phyloP scores from a whole-genome alignment of 2,329 filamentous ascomycete genomes.

The Ceratocystis destructans region DNA sequence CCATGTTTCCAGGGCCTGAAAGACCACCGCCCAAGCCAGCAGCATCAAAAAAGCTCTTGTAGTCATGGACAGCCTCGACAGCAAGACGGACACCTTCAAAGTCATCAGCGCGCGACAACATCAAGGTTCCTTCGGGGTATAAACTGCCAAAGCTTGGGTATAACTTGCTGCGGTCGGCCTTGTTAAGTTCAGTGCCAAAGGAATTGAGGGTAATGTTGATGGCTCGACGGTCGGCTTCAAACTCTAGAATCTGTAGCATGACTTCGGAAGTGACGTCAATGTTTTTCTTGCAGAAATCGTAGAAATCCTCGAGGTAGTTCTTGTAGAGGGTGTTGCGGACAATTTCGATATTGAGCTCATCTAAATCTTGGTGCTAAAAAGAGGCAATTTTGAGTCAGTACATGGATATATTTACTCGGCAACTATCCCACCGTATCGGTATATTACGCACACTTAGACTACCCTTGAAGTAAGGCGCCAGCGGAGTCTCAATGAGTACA shows the following conservation, averaged over 20 bases:
- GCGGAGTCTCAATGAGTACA: slow-evolving; percentile 87
- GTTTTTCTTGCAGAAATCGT: slow-evolving; percentile 83
- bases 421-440: not conserved
- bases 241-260: slow-evolving; percentile 92
- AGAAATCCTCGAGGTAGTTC: slow-evolving; percentile 97
- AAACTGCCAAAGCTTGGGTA: slow-evolving; percentile 86
- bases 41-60: slow-evolving; percentile 91
- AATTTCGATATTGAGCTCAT: slow-evolving; percentile 98
- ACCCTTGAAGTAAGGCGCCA: slow-evolving; percentile 95
- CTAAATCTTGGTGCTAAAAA: slow-evolving; percentile 66
- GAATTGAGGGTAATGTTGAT: slow-evolving; percentile 99
- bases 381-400: slow-evolving; percentile 7
- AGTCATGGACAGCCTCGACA: slow-evolving; percentile 84
- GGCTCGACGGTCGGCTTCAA: slow-evolving; percentile 87
- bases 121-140: slow-evolving; percentile 85
- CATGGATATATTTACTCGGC: not conserved
- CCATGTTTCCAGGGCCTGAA: slow-evolving; percentile 69
- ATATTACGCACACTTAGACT: slow-evolving; percentile 48
- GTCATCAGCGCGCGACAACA: slow-evolving; percentile 90
- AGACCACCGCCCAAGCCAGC: slow-evolving; percentile 62
- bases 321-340: slow-evolving; percentile 98
- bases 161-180: slow-evolving; percentile 87
- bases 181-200: slow-evolving; percentile 89
- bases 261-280: slow-evolving; percentile 83
- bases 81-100: slow-evolving; percentile 85